Percentiles rank a stretch among this genome's conserved stretches.
Conservation (phyloP, 345 rosid genomes). For the Erodium maritimum region DNA sequence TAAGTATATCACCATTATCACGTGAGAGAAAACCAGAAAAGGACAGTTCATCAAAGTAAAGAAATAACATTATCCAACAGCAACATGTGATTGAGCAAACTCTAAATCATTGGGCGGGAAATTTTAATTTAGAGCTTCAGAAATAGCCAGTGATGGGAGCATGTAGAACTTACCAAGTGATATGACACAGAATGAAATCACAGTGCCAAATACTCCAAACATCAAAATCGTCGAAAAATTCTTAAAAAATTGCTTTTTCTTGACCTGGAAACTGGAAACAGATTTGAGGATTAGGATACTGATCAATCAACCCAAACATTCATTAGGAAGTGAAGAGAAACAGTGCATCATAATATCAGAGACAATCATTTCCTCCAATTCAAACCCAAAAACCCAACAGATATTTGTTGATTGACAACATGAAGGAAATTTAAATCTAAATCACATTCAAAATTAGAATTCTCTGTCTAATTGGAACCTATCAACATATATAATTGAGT, state of each 20-base stretch:
- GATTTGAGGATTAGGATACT: constrained; percentile 1
- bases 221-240: constrained; percentile 50
- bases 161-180: constrained; percentile 30
- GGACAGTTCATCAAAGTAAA: too few species aligned
- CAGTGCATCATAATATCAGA: too few species aligned
- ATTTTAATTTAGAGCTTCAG: too few species aligned
- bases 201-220: constrained; percentile 61
- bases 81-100: neutral
- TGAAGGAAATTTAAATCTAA: too few species aligned
- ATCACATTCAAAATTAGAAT: too few species aligned
- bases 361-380: neutral
- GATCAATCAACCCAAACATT: neutral
- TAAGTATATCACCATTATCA: neutral
- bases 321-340: too few species aligned
- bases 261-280: constrained; percentile 61
- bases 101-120: neutral
- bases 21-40: too few species aligned
- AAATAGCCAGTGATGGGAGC: neutral
- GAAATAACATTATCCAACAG: neutral
- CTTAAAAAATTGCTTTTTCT: constrained; percentile 67
- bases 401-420: too few species aligned
- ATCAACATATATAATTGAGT: neutral
- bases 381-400: neutral
- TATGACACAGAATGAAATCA: constrained; percentile 56
- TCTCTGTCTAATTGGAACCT: too few species aligned